Evolutionary conservation across 768 basidiomycete species (phyloP).

Genomic region (Lactifluus volemus): DNA sequence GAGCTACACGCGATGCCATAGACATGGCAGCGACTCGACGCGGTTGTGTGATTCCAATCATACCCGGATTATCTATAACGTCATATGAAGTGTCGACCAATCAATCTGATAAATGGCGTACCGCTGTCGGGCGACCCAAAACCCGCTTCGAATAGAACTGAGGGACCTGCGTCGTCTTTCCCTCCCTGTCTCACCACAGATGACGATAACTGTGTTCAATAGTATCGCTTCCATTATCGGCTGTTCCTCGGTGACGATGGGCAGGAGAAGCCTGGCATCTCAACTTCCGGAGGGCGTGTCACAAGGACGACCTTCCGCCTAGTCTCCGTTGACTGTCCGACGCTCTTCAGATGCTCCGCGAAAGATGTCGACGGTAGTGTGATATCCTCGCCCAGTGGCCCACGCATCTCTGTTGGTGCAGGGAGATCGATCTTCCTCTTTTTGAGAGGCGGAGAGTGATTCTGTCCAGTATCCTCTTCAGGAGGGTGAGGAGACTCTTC

Average conservation of each 20-base stretch:
- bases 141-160: constrained; percentile 96
- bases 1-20: constrained; percentile 87
- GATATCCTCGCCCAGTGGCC: constrained; percentile 72
- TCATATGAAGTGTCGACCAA: background rate
- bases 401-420: constrained; percentile 43
- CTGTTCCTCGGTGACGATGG: constrained; percentile 91
- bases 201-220: constrained; percentile 77
- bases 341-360: constrained; percentile 37
- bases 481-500: background rate
- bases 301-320: constrained; percentile 42
- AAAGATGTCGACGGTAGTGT: constrained; percentile 60
- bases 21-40: constrained; percentile 96
- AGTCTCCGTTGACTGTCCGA: constrained; percentile 13
- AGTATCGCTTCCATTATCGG: constrained; percentile 87
- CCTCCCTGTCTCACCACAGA: constrained; percentile 96
- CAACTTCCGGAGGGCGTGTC: constrained; percentile 57
- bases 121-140: constrained; percentile 81
- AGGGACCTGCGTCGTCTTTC: constrained; percentile 97
- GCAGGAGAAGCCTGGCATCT: constrained; percentile 69
- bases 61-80: constrained; percentile 81
- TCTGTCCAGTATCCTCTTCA: background rate
- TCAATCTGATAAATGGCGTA: constrained; percentile 28
- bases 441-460: constrained; percentile 29
- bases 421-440: constrained; percentile 37
- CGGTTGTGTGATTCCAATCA: constrained; percentile 97